A percentile compares a stretch with the other conserved stretches of the same genome.
Conservation (phyloP, 1,284 basidiomycete species). For the Termitomyces sp. region DNA sequence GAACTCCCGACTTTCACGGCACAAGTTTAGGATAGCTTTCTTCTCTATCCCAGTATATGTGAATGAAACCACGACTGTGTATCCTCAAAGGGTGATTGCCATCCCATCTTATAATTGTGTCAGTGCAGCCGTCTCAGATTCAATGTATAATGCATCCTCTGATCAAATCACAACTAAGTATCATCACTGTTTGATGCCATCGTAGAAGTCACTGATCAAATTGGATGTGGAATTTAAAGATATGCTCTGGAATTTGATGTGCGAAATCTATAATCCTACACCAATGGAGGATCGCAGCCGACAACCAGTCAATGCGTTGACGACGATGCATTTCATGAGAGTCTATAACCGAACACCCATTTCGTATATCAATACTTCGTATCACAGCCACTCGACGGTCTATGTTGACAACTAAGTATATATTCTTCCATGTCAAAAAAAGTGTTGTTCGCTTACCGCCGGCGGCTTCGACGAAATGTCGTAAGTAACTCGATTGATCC, state of each 20-base stretch:
- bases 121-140: background rate
- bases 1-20: background rate
- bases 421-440: background rate
- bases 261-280: background rate
- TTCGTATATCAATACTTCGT: background rate
- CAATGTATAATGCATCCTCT: background rate
- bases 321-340: background rate
- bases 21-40: background rate
- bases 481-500: conserved; percentile 92
- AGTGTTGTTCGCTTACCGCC: conserved; percentile 49
- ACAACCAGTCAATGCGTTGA: background rate
- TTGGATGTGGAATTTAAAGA: conserved; percentile 3
- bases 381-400: conserved; percentile 29
- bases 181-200: conserved; percentile 10
- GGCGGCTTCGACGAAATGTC: conserved; percentile 99
- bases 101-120: conserved; percentile 6
- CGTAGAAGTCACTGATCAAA: conserved; percentile 3
- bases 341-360: background rate
- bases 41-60: too few relatives aligned
- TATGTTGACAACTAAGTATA: conserved; percentile 7
- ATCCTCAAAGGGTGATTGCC: background rate
- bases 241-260: background rate
- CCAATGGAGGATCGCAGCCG: background rate
- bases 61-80: too few relatives aligned
- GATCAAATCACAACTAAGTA: background rate